A percentile compares a stretch with the other conserved stretches of the same genome.
Conservation (phyloP, 805 yeast genomes). For the Zygoascus flipseniorum region DNA sequence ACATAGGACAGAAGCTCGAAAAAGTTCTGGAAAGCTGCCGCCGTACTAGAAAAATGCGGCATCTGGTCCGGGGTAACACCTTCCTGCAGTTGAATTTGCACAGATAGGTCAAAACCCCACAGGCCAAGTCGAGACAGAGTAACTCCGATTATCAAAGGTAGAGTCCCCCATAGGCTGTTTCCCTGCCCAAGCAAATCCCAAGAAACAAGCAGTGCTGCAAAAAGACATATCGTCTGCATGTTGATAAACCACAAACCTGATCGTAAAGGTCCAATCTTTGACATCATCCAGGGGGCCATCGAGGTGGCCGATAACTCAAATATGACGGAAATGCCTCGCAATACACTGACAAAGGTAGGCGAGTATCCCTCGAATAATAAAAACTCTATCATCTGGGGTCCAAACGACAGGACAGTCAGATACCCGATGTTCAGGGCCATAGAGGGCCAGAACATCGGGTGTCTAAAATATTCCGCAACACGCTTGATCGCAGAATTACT, state of each 20-base stretch:
- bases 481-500: background rate
- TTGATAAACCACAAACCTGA: conserved; percentile 27
- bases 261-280: conserved; percentile 23
- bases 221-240: conserved; percentile 26
- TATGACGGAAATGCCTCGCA: conserved; percentile 27
- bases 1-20: conserved; percentile 26
- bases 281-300: conserved; percentile 25
- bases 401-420: conserved; percentile 34
- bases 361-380: conserved; percentile 27
- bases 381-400: conserved; percentile 31
- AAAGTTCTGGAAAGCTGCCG: conserved; percentile 27
- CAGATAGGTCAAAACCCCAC: conserved; percentile 35
- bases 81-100: conserved; percentile 30
- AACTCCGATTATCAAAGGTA: conserved; percentile 20
- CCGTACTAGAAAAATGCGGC: conserved; percentile 30
- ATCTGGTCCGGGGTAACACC: conserved; percentile 27
- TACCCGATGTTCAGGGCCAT: conserved; percentile 26
- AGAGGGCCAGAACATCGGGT: conserved; percentile 26
- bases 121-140: conserved; percentile 32
- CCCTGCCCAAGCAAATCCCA: background rate
- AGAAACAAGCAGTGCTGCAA: conserved; percentile 21
- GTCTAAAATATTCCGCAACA: conserved; percentile 19
- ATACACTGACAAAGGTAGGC: conserved; percentile 26
- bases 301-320: conserved; percentile 31
- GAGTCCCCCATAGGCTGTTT: conserved; percentile 6